Evolutionary conservation across 257 asterid species (phyloP).

Genomic region (Nyctanthes arbortristis): DNA sequence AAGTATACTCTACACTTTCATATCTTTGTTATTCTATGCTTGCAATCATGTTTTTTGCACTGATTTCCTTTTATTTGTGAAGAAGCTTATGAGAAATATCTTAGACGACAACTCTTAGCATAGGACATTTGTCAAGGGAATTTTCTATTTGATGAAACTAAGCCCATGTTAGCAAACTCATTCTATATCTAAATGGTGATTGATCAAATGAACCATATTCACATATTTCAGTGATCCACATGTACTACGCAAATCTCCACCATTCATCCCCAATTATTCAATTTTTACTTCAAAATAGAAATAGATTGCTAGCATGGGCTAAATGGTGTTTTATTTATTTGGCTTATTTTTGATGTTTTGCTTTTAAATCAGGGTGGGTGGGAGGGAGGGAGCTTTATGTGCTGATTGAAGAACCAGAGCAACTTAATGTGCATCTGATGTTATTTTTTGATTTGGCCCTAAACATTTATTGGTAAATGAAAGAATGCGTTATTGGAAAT

Average conservation of each 20-base stretch:
- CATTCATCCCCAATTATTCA: no score
- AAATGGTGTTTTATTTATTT: no score
- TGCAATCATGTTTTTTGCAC: neutral
- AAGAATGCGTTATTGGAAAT: neutral
- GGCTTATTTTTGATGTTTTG: no score
- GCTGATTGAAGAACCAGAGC: no score
- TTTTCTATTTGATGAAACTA: no score
- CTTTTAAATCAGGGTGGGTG: no score
- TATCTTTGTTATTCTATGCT: neutral
- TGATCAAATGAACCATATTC: neutral
- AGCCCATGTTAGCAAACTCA: neutral
- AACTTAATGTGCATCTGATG: neutral
- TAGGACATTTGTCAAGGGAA: neutral
- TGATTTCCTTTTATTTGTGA: neutral
- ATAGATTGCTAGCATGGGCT: no score
- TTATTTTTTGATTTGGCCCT: neutral
- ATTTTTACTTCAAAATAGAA: no score
- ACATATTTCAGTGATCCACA: neutral
- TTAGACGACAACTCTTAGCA: neutral
- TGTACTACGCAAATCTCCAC: no score
- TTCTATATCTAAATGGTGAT: neutral
- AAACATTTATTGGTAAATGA: no score
- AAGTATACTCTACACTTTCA: constrained; percentile 28
- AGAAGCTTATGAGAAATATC: neutral
- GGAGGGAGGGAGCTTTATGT: no score